These are phyloP conservation scores for Geranium incanum DNA, from an alignment of 441 rosid genomes.

Conservation along the genomic window DNA sequence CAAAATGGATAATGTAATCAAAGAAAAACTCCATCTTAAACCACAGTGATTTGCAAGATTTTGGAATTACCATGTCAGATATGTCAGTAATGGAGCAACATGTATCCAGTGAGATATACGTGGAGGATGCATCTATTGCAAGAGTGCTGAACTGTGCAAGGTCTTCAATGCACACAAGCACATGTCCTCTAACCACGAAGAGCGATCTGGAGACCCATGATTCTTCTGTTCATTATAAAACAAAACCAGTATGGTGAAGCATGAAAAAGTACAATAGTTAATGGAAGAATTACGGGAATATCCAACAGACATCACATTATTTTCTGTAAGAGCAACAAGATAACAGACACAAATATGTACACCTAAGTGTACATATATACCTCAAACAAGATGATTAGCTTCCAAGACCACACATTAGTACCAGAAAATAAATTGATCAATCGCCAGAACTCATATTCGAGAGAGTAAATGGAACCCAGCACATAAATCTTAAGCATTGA, in stretches of 20 bases:
- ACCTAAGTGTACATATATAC: neutral
- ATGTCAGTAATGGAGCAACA: constrained; percentile 51
- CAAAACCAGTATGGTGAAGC: neutral
- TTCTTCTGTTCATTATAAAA: constrained; percentile 34
- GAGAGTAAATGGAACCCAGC: neutral
- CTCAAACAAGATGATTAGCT: neutral
- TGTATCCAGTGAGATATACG: constrained; percentile 56
- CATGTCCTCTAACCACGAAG: constrained; percentile 51
- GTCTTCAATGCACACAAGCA: constrained; percentile 69
- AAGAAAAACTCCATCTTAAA: neutral
- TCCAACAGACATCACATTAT: neutral
- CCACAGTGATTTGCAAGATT: neutral
- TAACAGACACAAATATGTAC: neutral
- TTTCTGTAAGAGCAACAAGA: neutral
- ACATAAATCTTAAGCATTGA: neutral
- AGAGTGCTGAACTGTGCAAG: constrained; percentile 50
- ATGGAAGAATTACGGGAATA: neutral
- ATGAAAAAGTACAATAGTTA: neutral
- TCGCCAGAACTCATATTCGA: neutral
- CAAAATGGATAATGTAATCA: neutral
- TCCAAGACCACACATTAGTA: neutral
- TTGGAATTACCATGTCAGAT: constrained; percentile 52
- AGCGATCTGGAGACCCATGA: constrained; percentile 67
- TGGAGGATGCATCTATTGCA: constrained; percentile 33
- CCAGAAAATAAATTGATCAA: neutral